A percentile compares a stretch with the other conserved stretches of the same genome.
phyloP scores from a whole-genome alignment of 371 early-diverging fungal genomes.

The Mucor piriformis region DNA sequence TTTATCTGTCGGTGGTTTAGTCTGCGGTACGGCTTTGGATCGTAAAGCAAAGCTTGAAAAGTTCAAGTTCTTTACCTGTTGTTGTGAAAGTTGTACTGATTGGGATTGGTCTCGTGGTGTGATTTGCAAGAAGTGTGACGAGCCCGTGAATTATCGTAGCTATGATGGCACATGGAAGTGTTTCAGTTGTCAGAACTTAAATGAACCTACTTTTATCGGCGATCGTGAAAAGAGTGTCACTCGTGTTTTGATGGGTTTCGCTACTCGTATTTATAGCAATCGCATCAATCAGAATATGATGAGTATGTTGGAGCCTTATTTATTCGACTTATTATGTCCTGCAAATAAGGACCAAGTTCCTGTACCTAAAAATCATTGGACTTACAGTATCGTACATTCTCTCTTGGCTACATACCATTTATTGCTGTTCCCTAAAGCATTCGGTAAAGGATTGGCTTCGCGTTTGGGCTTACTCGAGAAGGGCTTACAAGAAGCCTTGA shows the following conservation, averaged over 20 bases:
- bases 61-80: conserved; percentile 52
- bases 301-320: conserved; percentile 47
- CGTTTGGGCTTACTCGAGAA: conserved; percentile 34
- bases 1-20: conserved; percentile 40
- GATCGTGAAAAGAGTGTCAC: conserved; percentile 33
- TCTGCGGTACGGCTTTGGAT: conserved; percentile 38
- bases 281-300: conserved; percentile 30
- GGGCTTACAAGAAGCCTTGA: conserved; percentile 41
- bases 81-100: conserved; percentile 44
- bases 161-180: conserved; percentile 24
- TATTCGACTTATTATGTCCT: conserved; percentile 32
- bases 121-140: conserved; percentile 18
- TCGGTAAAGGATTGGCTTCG: conserved; percentile 47
- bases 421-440: conserved; percentile 37
- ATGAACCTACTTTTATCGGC: conserved; percentile 19
- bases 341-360: conserved; percentile 16
- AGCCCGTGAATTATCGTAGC: conserved; percentile 1
- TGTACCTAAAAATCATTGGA: conserved; percentile 45
- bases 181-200: conserved; percentile 14
- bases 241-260: conserved; percentile 34
- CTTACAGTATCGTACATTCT: conserved; percentile 37
- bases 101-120: conserved; percentile 41
- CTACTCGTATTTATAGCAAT: conserved; percentile 28
- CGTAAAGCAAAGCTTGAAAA: conserved; percentile 38
- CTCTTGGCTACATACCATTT: conserved; percentile 46